Conservation (phyloP, 2,329 filamentous ascomycete genomes). For the Ophiostoma australiae region DNA sequence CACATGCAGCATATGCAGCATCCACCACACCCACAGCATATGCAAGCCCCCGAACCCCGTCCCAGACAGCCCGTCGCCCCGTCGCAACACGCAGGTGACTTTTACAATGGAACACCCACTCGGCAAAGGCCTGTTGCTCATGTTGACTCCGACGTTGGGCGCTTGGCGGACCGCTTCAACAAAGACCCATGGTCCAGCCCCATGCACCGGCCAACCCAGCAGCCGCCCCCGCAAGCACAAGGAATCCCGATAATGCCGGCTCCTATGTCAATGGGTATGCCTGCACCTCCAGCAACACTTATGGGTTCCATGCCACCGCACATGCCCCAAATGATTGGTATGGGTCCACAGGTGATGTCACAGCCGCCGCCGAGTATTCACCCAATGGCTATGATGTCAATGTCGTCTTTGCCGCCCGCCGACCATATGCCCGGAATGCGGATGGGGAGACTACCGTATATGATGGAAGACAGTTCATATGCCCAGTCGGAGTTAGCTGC, state of each 20-base stretch:
- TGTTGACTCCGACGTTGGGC: conserved; percentile 44
- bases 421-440: conserved; percentile 29
- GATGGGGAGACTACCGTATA: conserved; percentile 38
- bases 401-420: conserved; percentile 33
- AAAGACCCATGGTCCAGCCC: conserved; percentile 41
- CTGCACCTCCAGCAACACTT: not conserved
- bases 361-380: conserved; percentile 24
- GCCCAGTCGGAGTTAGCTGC: conserved; percentile 26
- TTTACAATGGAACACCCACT: conserved; percentile 40
- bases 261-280: conserved; percentile 18
- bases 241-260: conserved; percentile 1
- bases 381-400: conserved; percentile 31
- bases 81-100: conserved; percentile 35
- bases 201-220: conserved; percentile 23
- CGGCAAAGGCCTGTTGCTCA: conserved; percentile 41
- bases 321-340: conserved; percentile 29
- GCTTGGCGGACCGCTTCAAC: conserved; percentile 47
- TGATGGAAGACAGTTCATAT: conserved; percentile 41
- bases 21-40: conserved; percentile 26
- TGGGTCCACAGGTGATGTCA: conserved; percentile 27
- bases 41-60: not conserved
- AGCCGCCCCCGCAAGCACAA: conserved; percentile 26
- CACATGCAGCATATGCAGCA: conserved; percentile 19
- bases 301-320: conserved; percentile 19
- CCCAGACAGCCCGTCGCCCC: conserved; percentile 22